Base-by-base conservation (phyloP, 805 yeast species). In the Tetrapisispora pingtungensis region DNA sequence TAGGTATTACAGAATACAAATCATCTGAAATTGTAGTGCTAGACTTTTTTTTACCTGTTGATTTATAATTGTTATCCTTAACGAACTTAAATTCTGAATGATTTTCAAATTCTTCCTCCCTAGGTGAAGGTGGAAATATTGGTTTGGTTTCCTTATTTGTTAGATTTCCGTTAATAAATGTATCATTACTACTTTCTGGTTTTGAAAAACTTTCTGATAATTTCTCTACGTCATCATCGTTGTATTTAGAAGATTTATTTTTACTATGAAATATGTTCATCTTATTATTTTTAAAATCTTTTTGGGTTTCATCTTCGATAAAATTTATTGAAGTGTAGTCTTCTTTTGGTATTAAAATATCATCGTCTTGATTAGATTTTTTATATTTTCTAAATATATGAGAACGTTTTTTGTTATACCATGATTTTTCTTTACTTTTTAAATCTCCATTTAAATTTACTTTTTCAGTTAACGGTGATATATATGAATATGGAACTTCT, bases 81-180 rank as follows among this genome's bases (percentile, higher is more conserved):
- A 33, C 37, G 17, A 32, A 32, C 10, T 26, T 8, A 4, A 3
- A 10, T 2, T 20, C n/a, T 6, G 18, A 7, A 19, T 13, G 7
- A 13, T 10, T 13, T 4, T 14, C 26, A 19, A 3, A 8, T 10
- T 15, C 30, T 39, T 24, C 40, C 22, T 27, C 36, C 15, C 20
- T 26, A 7, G 13, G 27, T n/a, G 26, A n/a, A 34, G 15, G 27
- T 36, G 57, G 54, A 34, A 45, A 49, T 15, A 40, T 42, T 18
- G 54, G 51, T 14, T 41, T 41, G 20, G 42, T 43, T n/a, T 46
- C 45, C 7, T 41, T 42, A 26, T 46, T 48, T 14, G 45, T 45
- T 17, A 48, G 49, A 41, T 56, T 54, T 10, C 56, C 56, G 1
- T 61, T 56, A 7, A 59, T 44, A 43, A 58, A 59, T 4, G 64